A percentile compares a stretch with the other conserved stretches of the same genome.
Conservation (phyloP, 768 basidiomycete species). For the Auriscalpium microsporum region DNA sequence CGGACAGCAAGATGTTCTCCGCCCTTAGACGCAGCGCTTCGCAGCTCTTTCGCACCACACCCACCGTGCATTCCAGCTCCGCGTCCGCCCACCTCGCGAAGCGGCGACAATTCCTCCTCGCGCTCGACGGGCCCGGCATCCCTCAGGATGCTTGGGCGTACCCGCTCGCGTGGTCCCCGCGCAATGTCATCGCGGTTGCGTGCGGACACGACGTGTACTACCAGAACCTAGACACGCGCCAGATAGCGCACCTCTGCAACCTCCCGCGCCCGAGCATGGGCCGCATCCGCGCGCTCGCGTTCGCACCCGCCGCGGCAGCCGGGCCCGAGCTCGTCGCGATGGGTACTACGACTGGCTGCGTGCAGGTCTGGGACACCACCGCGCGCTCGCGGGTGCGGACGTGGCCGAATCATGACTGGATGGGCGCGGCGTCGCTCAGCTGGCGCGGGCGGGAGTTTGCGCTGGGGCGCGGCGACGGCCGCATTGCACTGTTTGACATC, state of each 20-base stretch:
- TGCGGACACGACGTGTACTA: conserved; percentile 53
- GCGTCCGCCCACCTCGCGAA: conserved; percentile 50
- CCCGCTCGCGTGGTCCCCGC: conserved; percentile 53
- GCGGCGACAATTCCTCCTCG: conserved; percentile 45
- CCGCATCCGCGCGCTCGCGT: conserved; percentile 40
- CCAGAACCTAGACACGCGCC: conserved; percentile 49
- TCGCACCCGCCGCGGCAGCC: conserved; percentile 32
- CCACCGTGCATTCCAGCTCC: conserved; percentile 32
- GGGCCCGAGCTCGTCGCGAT: conserved; percentile 37
- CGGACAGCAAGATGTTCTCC: conserved; percentile 34
- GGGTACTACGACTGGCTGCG: conserved; percentile 40
- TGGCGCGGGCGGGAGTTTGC: conserved; percentile 26
- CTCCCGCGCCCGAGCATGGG: conserved; percentile 26
- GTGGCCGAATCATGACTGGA: conserved; percentile 29
- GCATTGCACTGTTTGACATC: conserved; percentile 29
- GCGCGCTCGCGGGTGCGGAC: conserved; percentile 19
- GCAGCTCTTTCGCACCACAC: conserved; percentile 35
- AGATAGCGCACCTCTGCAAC: conserved; percentile 43
- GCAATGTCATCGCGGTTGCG: conserved; percentile 54
- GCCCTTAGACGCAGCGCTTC: conserved; percentile 46
- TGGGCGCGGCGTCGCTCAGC: conserved; percentile 31
- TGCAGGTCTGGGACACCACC: conserved; percentile 49
- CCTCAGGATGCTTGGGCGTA: conserved; percentile 44
- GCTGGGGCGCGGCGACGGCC: conserved; percentile 31
- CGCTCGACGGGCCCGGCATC: conserved; percentile 60